Base-by-base conservation (phyloP, 139 green algal species). In the Tetradesmus lagerheimii region DNA sequence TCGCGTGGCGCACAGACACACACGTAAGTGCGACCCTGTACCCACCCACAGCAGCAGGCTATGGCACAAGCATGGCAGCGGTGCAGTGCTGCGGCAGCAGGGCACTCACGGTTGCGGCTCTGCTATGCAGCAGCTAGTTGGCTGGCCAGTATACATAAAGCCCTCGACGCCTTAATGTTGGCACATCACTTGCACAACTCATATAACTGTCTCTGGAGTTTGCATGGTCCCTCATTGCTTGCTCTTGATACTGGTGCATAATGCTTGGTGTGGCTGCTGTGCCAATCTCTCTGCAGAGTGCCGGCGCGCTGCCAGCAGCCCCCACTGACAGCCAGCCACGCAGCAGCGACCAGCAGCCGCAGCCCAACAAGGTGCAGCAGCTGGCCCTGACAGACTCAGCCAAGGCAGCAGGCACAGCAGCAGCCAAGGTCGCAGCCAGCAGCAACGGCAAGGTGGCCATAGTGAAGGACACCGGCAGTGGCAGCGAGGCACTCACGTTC, bases 1-100 rank as follows among this genome's bases (percentile, higher is more conserved):
- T 88, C 0, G 83, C 37, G 15, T 88, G 83, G 83, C 83, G 83
- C 83, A 80, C 62, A 29, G 83, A 88, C 12, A 18, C 83, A 80
- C 83, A 88, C 20, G 83, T 88, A 37, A 64, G 76, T 1, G 12
- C 76, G 1, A 0, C 3, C 11, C 37, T 53, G 37, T 1, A 31
- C 25, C 0, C 0, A 14, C n/a, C n/a, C 16, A n/a, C 2, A 25
- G n/a, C n/a, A 41, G 67, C 57, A 78, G n/a, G n/a, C n/a, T 27
- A 38, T 41, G 67, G n/a, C 67, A 23, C n/a, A 37, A 27, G 67
- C 67, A 39, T 6, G 14, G 15, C 50, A 64, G 50, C 57, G 16
- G 2, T 71, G 57, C 23, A 29, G 57, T 71, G 57, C 20, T 71
- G 57, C 12, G 31, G 25, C n/a, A 79, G 31, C 71, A 45, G 71